Evolutionary conservation across 148 eudicot species (phyloP), one percentile per base, ranked within the genome.

Genomic region (Camellia sinensis): DNA sequence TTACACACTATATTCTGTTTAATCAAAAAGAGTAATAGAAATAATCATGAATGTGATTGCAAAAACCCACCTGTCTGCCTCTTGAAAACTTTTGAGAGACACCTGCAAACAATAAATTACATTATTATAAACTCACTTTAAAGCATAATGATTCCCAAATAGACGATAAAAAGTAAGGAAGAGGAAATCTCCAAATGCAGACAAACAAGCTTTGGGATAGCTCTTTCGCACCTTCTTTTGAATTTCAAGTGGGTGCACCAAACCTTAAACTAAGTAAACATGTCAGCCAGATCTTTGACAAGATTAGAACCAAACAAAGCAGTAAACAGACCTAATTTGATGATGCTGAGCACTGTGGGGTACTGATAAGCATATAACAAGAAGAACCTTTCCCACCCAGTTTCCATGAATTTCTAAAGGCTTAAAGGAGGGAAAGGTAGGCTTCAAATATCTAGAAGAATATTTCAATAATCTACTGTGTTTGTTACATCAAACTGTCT

Each of bases 221-320:
- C 66, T 46, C 56, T 17, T 46, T 81, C 56, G 68, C n/a, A 68
- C 41, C 83, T 54, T 11, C 48, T 60, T 67, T 22, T 59, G 40
- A 0, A 6, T 68, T 76, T 14, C 71, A 60, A 60, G 75, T 60
- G 60, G 80, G 83, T 48, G 70, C 70, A 68, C 37, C 41, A 43
- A 59, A 83, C 85, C 82, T 74, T 79, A 83, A 79, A 67, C 85
- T 80, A 83, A 50, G 82, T 41, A 9, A 83, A 50, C 62, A 62
- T 83, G 83, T 83, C 83, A 83, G 76, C 80, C 70, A 69, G 73
- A 83, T 64, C 5, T 71, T 69, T 80, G 83, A 80, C 85, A 83
- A 80, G 76, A 79, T 79, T 69, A 62, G 71, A 68, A 52, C 45
- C 43, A 67, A 70, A 75, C 59, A 83, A 83, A 70, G 62, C 60